These are phyloP conservation scores for Candida rishiriensis DNA, from an alignment of 805 yeast genomes.

Conservation along the genomic window DNA sequence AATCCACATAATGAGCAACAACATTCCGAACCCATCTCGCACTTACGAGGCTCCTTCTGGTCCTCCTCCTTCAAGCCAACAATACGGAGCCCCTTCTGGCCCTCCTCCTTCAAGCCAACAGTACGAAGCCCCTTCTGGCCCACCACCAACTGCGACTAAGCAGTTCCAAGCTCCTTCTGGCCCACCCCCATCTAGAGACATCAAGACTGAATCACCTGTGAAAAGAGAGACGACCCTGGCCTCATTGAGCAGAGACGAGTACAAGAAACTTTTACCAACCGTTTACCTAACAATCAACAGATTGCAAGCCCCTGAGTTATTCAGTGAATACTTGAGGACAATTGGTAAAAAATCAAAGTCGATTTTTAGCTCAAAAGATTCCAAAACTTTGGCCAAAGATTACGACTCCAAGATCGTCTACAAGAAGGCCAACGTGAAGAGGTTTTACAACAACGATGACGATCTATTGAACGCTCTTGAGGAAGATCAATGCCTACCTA, in stretches of 20 bases:
- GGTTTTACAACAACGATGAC: conserved; percentile 15
- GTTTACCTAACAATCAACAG: conserved; percentile 19
- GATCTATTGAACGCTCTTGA: conserved; percentile 15
- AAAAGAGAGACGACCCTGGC: conserved; percentile 5
- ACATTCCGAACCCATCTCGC: no score
- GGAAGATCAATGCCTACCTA: conserved; percentile 17
- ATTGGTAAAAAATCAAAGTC: conserved; percentile 18
- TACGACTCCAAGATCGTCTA: conserved; percentile 8
- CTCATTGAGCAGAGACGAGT: conserved; percentile 10
- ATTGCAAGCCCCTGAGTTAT: conserved; percentile 21
- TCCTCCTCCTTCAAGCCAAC: conserved; percentile 3
- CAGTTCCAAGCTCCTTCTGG: conserved; percentile 15
- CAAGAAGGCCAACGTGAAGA: conserved; percentile 4
- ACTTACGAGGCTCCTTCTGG: neutral
- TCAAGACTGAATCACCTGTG: neutral
- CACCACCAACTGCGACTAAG: conserved; percentile 4
- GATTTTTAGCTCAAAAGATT: conserved; percentile 17
- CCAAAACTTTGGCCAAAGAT: conserved; percentile 12
- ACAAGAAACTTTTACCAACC: conserved; percentile 12
- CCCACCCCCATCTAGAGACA: conserved; percentile 11
- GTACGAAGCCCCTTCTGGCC: conserved; percentile 3
- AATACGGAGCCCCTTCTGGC: conserved; percentile 2
- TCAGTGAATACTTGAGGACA: conserved; percentile 16
- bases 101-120: conserved; percentile 4
- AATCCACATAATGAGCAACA: no score